phyloP scores from a whole-genome alignment of 2,329 filamentous ascomycete genomes.

The Alternaria infectoria region DNA sequence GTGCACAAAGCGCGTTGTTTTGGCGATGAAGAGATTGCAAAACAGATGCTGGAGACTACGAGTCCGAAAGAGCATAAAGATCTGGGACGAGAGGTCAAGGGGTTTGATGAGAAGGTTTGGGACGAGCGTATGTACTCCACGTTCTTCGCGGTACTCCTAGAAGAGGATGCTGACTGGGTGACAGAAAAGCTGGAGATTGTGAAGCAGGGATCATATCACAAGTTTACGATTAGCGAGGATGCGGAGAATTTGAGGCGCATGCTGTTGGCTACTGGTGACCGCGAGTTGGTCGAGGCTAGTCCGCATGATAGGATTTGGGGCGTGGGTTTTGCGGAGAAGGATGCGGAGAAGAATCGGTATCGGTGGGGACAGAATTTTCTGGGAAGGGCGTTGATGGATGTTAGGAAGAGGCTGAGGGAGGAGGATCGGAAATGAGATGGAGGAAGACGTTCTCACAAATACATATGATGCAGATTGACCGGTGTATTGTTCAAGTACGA shows the following conservation, averaged over 20 bases:
- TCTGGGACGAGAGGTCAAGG: background rate
- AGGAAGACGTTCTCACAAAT: background rate
- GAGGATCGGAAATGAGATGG: slow-evolving; percentile 29
- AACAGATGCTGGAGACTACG: background rate
- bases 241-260: background rate
- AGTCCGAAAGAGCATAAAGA: background rate
- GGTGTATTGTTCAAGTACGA: background rate
- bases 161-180: background rate
- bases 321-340: slow-evolving; percentile 62
- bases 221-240: background rate
- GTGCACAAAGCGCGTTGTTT: slow-evolving; percentile 48
- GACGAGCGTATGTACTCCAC: background rate
- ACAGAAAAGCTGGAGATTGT: background rate
- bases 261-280: slow-evolving; percentile 57
- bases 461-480: background rate
- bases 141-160: background rate
- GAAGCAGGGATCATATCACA: background rate
- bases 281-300: slow-evolving; percentile 61
- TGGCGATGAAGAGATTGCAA: background rate
- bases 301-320: slow-evolving; percentile 71
- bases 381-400: slow-evolving; percentile 67
- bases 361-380: slow-evolving; percentile 70
- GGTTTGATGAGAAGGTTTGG: background rate
- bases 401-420: slow-evolving; percentile 59
- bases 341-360: slow-evolving; percentile 56